Conservation (phyloP, 805 yeast genomes). For the Barnettozyma californica region DNA sequence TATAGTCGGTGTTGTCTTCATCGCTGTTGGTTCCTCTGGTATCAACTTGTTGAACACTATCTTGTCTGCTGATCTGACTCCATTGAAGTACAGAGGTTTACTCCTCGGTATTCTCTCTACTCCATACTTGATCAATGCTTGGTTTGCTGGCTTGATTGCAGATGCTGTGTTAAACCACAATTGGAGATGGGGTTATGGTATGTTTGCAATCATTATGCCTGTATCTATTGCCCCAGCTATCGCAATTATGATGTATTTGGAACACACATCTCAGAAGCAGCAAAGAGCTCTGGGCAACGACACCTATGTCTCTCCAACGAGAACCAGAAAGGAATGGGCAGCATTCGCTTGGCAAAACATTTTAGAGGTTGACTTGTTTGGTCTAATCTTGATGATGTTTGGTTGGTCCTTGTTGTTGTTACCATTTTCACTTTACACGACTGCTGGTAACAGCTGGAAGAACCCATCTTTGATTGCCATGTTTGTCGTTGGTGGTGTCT, state of each 20-base stretch:
- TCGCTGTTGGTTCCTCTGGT: conserved; percentile 35
- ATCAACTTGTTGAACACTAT: conserved; percentile 30
- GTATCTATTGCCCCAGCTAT: conserved; percentile 31
- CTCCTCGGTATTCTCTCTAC: conserved; percentile 31
- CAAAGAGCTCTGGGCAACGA: conserved; percentile 11
- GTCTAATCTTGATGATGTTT: conserved; percentile 30
- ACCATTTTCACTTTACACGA: conserved; percentile 30
- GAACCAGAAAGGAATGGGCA: background rate
- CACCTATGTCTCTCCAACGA: conserved; percentile 4
- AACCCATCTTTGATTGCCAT: conserved; percentile 37
- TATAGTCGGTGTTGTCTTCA: conserved; percentile 33
- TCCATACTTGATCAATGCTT: conserved; percentile 37
- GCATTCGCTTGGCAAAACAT: conserved; percentile 10
- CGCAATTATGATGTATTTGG: conserved; percentile 25
- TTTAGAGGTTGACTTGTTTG: conserved; percentile 34
- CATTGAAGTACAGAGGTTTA: conserved; percentile 35
- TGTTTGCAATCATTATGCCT: conserved; percentile 41
- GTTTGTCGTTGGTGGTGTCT: conserved; percentile 33
- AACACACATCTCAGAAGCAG: conserved; percentile 24
- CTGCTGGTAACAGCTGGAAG: conserved; percentile 29
- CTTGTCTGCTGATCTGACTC: conserved; percentile 34
- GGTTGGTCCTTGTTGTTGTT: conserved; percentile 32
- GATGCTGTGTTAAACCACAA: conserved; percentile 26
- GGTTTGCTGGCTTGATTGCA: conserved; percentile 39
- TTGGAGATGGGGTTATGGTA: conserved; percentile 49